Evolutionary conservation across 345 rosid species (phyloP).

Genomic region (Gossypium herbaceum): DNA sequence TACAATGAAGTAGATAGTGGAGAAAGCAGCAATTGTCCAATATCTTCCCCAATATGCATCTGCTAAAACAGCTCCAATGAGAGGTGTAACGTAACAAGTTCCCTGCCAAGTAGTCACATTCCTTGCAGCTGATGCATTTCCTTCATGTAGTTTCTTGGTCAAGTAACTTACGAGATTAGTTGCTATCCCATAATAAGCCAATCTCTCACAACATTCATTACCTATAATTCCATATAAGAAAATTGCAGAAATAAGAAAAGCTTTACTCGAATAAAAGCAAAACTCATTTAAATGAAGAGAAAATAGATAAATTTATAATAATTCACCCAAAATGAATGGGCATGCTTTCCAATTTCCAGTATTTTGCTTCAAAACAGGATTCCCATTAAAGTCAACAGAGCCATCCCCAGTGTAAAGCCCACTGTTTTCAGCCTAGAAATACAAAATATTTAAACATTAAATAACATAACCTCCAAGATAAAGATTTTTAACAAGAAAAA

Average conservation of each 20-base stretch:
- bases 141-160: slow-evolving; percentile 74
- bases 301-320: neutral
- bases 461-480: neutral
- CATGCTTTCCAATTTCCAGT: slow-evolving; percentile 98
- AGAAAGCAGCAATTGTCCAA: slow-evolving; percentile 93
- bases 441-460: slow-evolving; percentile 4
- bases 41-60: slow-evolving; percentile 99
- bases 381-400: slow-evolving; percentile 70
- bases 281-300: neutral
- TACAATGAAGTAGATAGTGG: slow-evolving; percentile 77
- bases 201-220: slow-evolving; percentile 88
- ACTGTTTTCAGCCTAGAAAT: slow-evolving; percentile 32
- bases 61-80: slow-evolving; percentile 83
- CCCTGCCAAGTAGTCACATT: slow-evolving; percentile 87
- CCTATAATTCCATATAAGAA: slow-evolving; percentile 38
- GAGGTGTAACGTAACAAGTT: slow-evolving; percentile 88
- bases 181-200: slow-evolving; percentile 92
- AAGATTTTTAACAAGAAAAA: neutral
- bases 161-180: slow-evolving; percentile 85
- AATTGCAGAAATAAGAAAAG: slow-evolving; percentile 14
- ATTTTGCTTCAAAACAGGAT: slow-evolving; percentile 69
- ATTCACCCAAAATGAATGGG: slow-evolving; percentile 80
- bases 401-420: slow-evolving; percentile 81
- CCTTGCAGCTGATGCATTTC: slow-evolving; percentile 86
- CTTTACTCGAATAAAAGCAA: neutral